These are phyloP conservation scores for Pythium pectinolyticum DNA, from an alignment of 352 stramenopile species.

Conservation along the genomic window DNA sequence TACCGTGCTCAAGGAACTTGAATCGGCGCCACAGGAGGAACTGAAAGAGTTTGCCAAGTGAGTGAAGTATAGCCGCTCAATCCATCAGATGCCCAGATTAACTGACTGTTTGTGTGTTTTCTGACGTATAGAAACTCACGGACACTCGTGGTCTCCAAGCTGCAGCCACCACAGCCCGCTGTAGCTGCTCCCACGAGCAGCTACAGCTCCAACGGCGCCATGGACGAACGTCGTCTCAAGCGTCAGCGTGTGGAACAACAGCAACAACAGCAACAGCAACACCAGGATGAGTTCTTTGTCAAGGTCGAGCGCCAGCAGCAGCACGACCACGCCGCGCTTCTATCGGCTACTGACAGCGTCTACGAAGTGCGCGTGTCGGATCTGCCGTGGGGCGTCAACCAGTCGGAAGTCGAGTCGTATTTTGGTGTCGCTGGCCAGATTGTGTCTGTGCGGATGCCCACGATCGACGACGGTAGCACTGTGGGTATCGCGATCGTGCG, in stretches of 20 bases:
- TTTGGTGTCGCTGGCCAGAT: conserved; percentile 57
- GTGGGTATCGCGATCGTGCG: conserved; percentile 65
- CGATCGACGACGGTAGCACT: conserved; percentile 67
- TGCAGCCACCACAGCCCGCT: neutral
- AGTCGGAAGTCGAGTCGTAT: conserved; percentile 59
- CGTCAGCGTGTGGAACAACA: conserved; percentile 6
- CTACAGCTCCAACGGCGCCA: too few species aligned
- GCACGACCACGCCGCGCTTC: conserved; percentile 2
- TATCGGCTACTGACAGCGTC: conserved; percentile 7
- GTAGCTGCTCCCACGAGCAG: neutral
- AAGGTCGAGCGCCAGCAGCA: conserved; percentile 44
- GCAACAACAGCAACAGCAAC: neutral
- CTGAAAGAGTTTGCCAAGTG: conserved; percentile 68
- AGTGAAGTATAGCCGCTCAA: too few species aligned
- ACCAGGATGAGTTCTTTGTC: conserved; percentile 36
- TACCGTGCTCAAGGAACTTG: conserved; percentile 39
- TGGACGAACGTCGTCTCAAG: conserved; percentile 8
- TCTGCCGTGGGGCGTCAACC: conserved; percentile 50
- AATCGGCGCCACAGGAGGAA: conserved; percentile 38
- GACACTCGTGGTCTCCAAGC: conserved; percentile 20
- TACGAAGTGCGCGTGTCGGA: conserved; percentile 71
- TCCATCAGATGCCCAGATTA: too few species aligned
- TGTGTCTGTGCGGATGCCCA: conserved; percentile 63
- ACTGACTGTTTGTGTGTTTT: neutral
- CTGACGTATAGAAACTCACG: conserved; percentile 13